Base-by-base conservation (phyloP, 2,329 filamentous ascomycete species). In the Trichoderma harzianum region DNA sequence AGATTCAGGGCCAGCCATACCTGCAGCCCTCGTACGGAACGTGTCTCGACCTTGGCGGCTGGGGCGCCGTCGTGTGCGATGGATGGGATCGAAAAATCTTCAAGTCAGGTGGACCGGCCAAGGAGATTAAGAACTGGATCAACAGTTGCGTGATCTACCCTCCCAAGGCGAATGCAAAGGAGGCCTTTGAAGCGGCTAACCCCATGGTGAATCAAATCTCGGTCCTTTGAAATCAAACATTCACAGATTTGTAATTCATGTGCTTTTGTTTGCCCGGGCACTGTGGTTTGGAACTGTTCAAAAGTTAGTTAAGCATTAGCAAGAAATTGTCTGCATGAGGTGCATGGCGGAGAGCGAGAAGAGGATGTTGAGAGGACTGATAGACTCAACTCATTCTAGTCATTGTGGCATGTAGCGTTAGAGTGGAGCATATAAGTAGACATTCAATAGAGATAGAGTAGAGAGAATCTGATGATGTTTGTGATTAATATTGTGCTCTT, bases 91-190 rank as follows among this genome's bases (percentile, higher is more conserved):
- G 78, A 8, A 47, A 79, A 26, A 70, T 80, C 2, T 74, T 73
- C 28, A 12, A 79, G 0, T 61, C 73, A 0, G 80, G 80, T 1
- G 73, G 72, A 10, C 4, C 72, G n/a, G 81, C 78, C 0, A 82
- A 83, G 74, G 64, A 71, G n/a, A 73, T 80, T 5, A 83, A 82
- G 63, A 53, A 57, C 1, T 78, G 73, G 61, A 80, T 82, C 47
- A 82, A 82, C 57, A 70, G 74, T 28, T 75, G 65, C 5, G 24
- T 80, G 62, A 82, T 83, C 7, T 83, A 82, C 62, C 79, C 78
- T 4, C 80, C 81, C 1, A 51, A 66, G 28, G 69, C 69, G 5
- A 53, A 51, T 7, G 70, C 70, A 14, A 30, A 66, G 26, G 58
- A 71, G 24, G 64, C 58, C 10, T 69, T 64, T 24, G 70, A 43